Evolutionary conservation across 2,329 filamentous ascomycete genomes (phyloP), one percentile per base, ranked within the genome.

Genomic region (Cladosporium sphaerospermum): DNA sequence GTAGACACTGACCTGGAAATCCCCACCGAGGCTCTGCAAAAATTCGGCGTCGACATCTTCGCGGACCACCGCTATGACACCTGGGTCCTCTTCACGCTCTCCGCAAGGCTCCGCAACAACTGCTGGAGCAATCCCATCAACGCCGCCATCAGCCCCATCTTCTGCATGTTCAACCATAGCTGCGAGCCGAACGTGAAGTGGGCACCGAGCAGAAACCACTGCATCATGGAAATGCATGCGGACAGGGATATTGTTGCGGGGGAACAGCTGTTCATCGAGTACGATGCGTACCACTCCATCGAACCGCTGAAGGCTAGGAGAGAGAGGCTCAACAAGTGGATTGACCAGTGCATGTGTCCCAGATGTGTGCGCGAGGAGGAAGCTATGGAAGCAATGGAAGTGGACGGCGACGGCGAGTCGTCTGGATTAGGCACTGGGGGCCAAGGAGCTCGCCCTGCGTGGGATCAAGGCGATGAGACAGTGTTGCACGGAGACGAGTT

Each of bases 151-250:
- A 89, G 95, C 70, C 89, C 90, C 1, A 81, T 95, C 55, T 97
- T 93, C 89, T 96, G 89, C 69, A 76, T 97, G 32, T 90, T 92
- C 43, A 97, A 97, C 65, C 92, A 97, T 68, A 89, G 89, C 67
- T 97, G 92, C 71, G 83, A 95, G 64, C 91, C 92, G 9, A 96
- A 95, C 67, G 88, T 96, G 33, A 79, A 79, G 1, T 97, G 92
- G 92, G 86, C 34, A 31, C 19, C 40, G 6, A 28, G 9, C 7
- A 23, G 39, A 2, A 58, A 62, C 14, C 54, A 61, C 23, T 53
- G 53, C 9, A 63, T 57, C 10, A 43, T 67, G 19, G 9, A 42
- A 3, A 43, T 66, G 43, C 39, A 13, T 3, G 52, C 57, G 0
- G 48, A 14, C 2, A 47, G 56, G 6, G 46, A 56, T 2, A 53